These are phyloP conservation scores for Eucalyptus melliodora DNA, from an alignment of 345 rosid species.

Conservation along the genomic window DNA sequence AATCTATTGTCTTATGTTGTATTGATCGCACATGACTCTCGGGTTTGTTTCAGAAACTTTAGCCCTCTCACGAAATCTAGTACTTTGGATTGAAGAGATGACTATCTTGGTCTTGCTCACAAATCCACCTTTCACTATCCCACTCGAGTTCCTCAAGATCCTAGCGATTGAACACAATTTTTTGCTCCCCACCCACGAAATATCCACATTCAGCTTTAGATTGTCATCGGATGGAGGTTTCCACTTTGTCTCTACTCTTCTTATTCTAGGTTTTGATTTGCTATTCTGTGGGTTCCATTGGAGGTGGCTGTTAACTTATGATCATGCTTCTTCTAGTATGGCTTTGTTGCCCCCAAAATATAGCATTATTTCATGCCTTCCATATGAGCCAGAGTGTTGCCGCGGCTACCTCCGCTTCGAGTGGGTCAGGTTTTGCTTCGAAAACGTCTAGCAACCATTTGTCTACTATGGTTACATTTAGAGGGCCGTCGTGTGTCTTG, in stretches of 20 bases:
- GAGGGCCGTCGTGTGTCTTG: too few relatives aligned
- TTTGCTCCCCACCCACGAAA: not conserved
- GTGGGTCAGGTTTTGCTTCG: too few relatives aligned
- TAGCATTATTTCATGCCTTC: too few relatives aligned
- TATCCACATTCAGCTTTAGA: not conserved
- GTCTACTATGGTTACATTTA: too few relatives aligned
- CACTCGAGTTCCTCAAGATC: not conserved
- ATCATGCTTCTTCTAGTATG: too few relatives aligned
- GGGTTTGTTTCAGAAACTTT: not conserved
- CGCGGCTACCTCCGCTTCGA: rapidly evolving
- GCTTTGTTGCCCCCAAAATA: too few relatives aligned
- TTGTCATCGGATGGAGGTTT: not conserved
- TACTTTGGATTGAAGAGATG: not conserved
- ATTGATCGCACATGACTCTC: not conserved
- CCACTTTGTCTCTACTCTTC: not conserved
- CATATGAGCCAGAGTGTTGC: too few relatives aligned
- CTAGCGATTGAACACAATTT: not conserved
- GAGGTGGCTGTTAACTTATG: too few relatives aligned
- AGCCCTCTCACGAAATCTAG: not conserved
- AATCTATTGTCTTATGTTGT: not conserved
- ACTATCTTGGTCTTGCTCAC: not conserved
- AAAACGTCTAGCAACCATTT: rapidly evolving
- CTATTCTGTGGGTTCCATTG: rapidly evolving
- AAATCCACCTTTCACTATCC: not conserved
- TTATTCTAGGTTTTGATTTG: too few relatives aligned